Percentiles rank a stretch among this genome's conserved stretches.
Conservation (phyloP, 2,329 filamentous ascomycete species). For the Fusarium metavorans region DNA sequence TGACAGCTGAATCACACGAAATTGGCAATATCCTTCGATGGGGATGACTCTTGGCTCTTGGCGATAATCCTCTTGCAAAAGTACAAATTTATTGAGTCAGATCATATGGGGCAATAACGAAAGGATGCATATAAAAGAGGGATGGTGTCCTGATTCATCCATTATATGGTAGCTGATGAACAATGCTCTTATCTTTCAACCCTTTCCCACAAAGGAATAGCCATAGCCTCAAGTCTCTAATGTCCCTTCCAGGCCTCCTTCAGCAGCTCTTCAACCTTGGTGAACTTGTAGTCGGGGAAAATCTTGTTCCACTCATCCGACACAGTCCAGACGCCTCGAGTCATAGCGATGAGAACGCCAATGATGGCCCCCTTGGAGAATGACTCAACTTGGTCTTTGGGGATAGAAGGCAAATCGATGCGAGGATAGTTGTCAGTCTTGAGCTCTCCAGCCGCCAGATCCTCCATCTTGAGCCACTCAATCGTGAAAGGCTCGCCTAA, state of each 20-base stretch:
- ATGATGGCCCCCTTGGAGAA: conserved; percentile 44
- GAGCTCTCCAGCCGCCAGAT: conserved; percentile 26
- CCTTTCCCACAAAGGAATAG: neutral
- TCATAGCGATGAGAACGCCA: conserved; percentile 51
- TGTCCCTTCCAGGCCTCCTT: conserved; percentile 36
- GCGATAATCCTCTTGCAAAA: neutral
- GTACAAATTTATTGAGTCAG: neutral
- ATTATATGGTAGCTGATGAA: neutral
- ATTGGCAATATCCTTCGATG: neutral
- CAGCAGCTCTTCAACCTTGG: conserved; percentile 55
- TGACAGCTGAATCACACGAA: neutral
- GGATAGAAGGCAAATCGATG: conserved; percentile 24
- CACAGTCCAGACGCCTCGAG: conserved; percentile 52
- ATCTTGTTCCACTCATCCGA: conserved; percentile 59
- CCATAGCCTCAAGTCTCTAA: neutral
- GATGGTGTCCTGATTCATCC: neutral
- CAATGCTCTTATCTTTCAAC: neutral
- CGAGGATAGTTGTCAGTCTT: conserved; percentile 41
- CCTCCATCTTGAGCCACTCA: conserved; percentile 29
- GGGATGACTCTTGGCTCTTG: neutral
- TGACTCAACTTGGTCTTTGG: conserved; percentile 38
- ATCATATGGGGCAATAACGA: neutral
- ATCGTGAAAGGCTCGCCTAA: conserved; percentile 27
- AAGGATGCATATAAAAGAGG: neutral
- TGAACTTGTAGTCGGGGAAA: conserved; percentile 59